A percentile compares a stretch with the other conserved stretches of the same genome.
Evolutionary conservation across 495 filamentous ascomycete genomes (phyloP).

Genomic region (Friedmanniomyces simplex): DNA sequence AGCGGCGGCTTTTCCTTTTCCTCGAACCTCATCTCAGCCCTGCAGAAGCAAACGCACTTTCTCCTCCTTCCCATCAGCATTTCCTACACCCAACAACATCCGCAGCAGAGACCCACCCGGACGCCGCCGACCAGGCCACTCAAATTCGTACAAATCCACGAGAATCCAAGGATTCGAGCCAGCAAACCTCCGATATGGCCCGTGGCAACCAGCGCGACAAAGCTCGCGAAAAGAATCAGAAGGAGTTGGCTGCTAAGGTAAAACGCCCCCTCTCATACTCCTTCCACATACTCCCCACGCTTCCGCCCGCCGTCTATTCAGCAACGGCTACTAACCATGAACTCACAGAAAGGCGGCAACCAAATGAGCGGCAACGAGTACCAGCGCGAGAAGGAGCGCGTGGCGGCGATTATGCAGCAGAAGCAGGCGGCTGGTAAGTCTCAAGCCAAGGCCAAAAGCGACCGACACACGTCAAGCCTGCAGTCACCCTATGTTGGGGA

Average conservation of each 20-base stretch:
- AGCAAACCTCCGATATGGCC: slow-evolving; percentile 47
- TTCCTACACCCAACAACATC: too few species aligned
- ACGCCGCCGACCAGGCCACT: not conserved
- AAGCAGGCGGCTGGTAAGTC: slow-evolving; percentile 74
- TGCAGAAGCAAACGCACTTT: too few species aligned
- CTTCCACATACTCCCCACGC: not conserved
- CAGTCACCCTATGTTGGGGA: not conserved
- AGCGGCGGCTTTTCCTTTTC: not conserved
- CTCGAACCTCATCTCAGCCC: not conserved
- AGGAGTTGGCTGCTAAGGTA: slow-evolving; percentile 49
- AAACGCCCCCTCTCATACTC: too few species aligned
- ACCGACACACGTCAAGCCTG: not conserved
- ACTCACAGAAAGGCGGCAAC: slow-evolving; percentile 56
- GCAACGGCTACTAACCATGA: slow-evolving; percentile 1
- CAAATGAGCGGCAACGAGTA: slow-evolving; percentile 57
- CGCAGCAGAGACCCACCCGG: too few species aligned
- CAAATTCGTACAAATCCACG: not conserved
- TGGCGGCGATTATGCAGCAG: slow-evolving; percentile 75
- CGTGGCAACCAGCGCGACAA: slow-evolving; percentile 90
- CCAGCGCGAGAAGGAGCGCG: slow-evolving; percentile 60
- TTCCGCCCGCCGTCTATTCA: too few species aligned
- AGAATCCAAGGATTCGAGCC: not conserved
- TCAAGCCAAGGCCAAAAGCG: too few species aligned
- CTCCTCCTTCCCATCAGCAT: too few species aligned
- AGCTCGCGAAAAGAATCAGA: slow-evolving; percentile 70